Base-by-base conservation (phyloP, 768 basidiomycete species). In the Xerocomellus dryophilus region DNA sequence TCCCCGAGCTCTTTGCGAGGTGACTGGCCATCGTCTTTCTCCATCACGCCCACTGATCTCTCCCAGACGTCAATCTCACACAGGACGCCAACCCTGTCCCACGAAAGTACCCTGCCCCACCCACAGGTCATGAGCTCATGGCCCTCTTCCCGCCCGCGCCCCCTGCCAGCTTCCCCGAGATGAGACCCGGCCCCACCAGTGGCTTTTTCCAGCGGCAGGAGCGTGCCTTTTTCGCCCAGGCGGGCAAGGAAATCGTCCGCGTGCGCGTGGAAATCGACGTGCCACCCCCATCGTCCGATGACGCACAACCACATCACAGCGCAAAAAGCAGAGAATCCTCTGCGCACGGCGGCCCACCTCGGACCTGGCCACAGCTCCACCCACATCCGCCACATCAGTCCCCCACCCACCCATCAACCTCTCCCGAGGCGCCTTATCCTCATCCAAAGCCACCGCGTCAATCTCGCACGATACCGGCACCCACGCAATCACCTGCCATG, bases 71-170 rank as follows among this genome's bases (percentile, higher is more conserved):
- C 61, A 85, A 88, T 66, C 77, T 88, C 45, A 73, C 79, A 0
- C 79, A 81, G 53, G 73, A 77, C 38, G 73, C 76, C 51, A 79
- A 78, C 59, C 72, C 76, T 54, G 66, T 72, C 4, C 71, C 78
- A 3, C 75, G 84, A 53, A 84, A 83, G 58, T 88, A 82, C 65
- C 88, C 88, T 17, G 81, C 85, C 1, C 89, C 89, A 2, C 85
- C 87, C 5, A 88, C 86, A 0, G 88, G 88, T 2, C 88, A 91
- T 61, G 87, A 91, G 60, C 79, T 91, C 61, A 91, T 91, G 89
- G 86, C 86, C 14, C 80, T 91, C 74, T 91, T 90, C 65, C 89
- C 89, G 1, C 79, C 88, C 6, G 74, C 82, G 4, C 79, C 86
- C 15, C 88, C 88, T 1, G 75, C 78, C 42, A 78, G 40, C 47